phyloP scores from a whole-genome alignment of 208 protist genomes.

The Trypanosoma cruzi region DNA sequence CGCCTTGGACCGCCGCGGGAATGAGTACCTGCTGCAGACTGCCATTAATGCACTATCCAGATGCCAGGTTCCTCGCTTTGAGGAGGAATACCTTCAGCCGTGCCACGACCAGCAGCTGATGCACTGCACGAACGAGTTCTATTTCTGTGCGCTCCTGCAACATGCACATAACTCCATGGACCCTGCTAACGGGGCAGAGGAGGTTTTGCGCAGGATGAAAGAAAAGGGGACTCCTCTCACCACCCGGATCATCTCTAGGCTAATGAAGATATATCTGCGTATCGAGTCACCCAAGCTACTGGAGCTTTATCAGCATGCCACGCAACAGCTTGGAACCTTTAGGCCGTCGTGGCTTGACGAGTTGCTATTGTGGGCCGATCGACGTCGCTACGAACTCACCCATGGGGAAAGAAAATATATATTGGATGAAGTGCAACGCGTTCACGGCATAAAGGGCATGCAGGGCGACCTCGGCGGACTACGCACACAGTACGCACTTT shows the following conservation, averaged over 20 bases:
- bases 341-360: constrained; percentile 64
- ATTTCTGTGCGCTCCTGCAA: constrained; percentile 65
- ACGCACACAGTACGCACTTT: constrained; percentile 67
- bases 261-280: constrained; percentile 79
- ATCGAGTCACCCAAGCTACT: constrained; percentile 55
- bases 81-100: constrained; percentile 56
- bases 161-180: constrained; percentile 74
- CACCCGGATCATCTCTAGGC: constrained; percentile 41
- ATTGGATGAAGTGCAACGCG: constrained; percentile 48
- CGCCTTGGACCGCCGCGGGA: constrained; percentile 31
- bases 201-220: constrained; percentile 44
- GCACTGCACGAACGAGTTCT: constrained; percentile 72
- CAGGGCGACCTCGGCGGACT: constrained; percentile 47
- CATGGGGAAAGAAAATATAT: constrained; percentile 58
- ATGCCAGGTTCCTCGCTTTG: constrained; percentile 65
- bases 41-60: constrained; percentile 67
- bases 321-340: constrained; percentile 37
- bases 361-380: constrained; percentile 78
- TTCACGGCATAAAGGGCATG: constrained; percentile 14
- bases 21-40: constrained; percentile 80
- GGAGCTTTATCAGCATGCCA: constrained; percentile 54
- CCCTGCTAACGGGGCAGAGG: constrained; percentile 49
- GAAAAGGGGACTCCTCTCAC: constrained; percentile 42
- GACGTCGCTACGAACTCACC: constrained; percentile 77
- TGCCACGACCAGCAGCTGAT: constrained; percentile 37